Evolutionary conservation across 768 basidiomycete species (phyloP).

Genomic region (Scleroderma bovista): DNA sequence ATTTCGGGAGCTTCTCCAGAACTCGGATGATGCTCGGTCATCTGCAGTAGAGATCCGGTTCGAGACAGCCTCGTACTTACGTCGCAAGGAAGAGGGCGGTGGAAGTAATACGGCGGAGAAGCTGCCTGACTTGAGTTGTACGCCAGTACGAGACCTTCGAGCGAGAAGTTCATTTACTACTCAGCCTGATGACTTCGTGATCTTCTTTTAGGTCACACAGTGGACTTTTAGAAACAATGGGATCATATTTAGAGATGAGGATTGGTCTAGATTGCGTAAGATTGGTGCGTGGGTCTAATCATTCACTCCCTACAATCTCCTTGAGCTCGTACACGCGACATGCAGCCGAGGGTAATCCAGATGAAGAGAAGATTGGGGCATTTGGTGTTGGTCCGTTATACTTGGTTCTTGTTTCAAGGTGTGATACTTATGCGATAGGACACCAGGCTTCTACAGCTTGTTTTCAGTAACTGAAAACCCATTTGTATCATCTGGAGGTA

Average conservation of each 20-base stretch:
- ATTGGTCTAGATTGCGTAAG: constrained; percentile 87
- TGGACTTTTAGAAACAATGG: constrained; percentile 92
- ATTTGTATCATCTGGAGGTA: constrained; percentile 76
- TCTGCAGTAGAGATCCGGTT: constrained; percentile 75
- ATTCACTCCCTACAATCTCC: neutral
- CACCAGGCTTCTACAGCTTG: constrained; percentile 65
- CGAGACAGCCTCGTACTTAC: constrained; percentile 52
- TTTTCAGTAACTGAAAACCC: constrained; percentile 84
- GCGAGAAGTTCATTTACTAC: neutral
- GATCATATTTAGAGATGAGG: constrained; percentile 71
- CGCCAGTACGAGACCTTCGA: constrained; percentile 39
- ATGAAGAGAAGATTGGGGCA: constrained; percentile 94
- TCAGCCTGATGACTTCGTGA: neutral
- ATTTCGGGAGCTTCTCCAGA: constrained; percentile 86
- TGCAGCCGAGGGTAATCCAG: constrained; percentile 86
- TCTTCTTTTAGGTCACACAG: constrained; percentile 51
- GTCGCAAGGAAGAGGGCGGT: constrained; percentile 21
- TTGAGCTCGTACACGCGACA: neutral
- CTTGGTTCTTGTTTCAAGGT: neutral
- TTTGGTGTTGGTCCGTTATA: constrained; percentile 70
- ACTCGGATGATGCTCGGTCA: constrained; percentile 88
- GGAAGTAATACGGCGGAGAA: constrained; percentile 8
- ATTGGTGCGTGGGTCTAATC: constrained; percentile 51
- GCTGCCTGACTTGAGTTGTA: constrained; percentile 62
- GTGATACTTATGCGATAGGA: neutral